Percentiles rank a stretch among this genome's conserved stretches.
Evolutionary conservation across 768 basidiomycete genomes (phyloP).

Genomic region (Cubamyces lactineus): DNA sequence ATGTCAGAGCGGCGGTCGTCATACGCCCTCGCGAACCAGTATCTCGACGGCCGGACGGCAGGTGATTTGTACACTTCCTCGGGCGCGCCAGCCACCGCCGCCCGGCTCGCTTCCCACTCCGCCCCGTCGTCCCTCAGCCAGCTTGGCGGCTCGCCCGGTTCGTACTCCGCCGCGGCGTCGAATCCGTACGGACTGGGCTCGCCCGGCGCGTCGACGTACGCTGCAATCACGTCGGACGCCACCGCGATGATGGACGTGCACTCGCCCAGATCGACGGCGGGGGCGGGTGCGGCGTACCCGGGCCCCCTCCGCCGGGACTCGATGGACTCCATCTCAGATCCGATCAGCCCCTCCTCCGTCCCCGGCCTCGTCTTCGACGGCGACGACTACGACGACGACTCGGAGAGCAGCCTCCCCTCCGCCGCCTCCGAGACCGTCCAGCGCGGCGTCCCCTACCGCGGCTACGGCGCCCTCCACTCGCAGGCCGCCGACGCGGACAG

Average conservation of each 20-base stretch:
- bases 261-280: slow-evolving; percentile 24
- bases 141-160: slow-evolving; percentile 5
- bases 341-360: slow-evolving; percentile 34
- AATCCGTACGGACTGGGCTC: slow-evolving; percentile 7
- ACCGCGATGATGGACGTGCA: slow-evolving; percentile 22
- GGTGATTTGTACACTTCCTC: slow-evolving; percentile 7
- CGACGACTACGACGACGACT: slow-evolving; percentile 36
- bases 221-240: slow-evolving; percentile 10
- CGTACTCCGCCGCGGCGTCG: slow-evolving; percentile 5
- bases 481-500: slow-evolving; percentile 15
- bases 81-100: neutral
- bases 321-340: slow-evolving; percentile 30
- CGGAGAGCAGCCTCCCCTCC: slow-evolving; percentile 34
- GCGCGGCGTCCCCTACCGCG: slow-evolving; percentile 25
- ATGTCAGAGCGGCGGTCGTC: slow-evolving; percentile 15
- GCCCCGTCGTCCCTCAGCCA: slow-evolving; percentile 3
- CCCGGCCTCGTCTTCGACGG: slow-evolving; percentile 34
- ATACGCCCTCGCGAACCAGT: slow-evolving; percentile 12
- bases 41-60: slow-evolving; percentile 10
- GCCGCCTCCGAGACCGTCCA: slow-evolving; percentile 30
- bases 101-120: slow-evolving; percentile 4
- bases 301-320: slow-evolving; percentile 26
- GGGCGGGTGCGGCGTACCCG: slow-evolving; percentile 22
- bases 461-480: no score
- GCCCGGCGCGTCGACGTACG: slow-evolving; percentile 5